A percentile compares a stretch with the other conserved stretches of the same genome.
phyloP scores from a whole-genome alignment of 106 monocot species.

The Agapanthus africanus region DNA sequence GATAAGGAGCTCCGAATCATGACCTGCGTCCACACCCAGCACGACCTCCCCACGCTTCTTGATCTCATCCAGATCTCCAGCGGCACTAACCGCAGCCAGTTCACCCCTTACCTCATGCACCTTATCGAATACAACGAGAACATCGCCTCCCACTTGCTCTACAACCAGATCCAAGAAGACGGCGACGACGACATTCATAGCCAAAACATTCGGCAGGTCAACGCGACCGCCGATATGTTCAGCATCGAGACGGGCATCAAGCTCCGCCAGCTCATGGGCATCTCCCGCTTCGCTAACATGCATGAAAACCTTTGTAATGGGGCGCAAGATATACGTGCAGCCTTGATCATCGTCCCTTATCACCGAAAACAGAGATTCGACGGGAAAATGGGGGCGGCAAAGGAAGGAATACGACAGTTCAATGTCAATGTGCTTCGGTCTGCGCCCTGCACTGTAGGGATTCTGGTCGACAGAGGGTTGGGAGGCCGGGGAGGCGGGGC shows the following conservation, averaged over 20 bases:
- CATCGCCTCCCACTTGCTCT: slow-evolving; percentile 14
- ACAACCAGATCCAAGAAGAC: slow-evolving; percentile 31
- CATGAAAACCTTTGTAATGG: not conserved
- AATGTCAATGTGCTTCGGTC: not conserved
- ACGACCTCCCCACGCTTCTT: slow-evolving; percentile 35
- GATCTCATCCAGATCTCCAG: slow-evolving; percentile 35
- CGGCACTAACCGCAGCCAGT: slow-evolving; percentile 7
- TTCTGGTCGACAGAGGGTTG: slow-evolving; percentile 6
- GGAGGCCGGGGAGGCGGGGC: not conserved
- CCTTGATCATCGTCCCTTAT: slow-evolving; percentile 8
- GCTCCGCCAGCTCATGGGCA: slow-evolving; percentile 14
- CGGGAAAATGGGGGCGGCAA: slow-evolving; percentile 4
- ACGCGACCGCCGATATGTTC: slow-evolving; percentile 20
- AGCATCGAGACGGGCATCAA: slow-evolving; percentile 18
- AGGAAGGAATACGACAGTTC: not conserved
- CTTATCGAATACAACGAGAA: slow-evolving; percentile 41
- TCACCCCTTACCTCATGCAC: slow-evolving; percentile 40
- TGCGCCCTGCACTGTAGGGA: slow-evolving; percentile 11
- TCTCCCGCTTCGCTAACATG: slow-evolving; percentile 12
- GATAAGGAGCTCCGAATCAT: slow-evolving; percentile 57
- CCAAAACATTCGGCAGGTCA: slow-evolving; percentile 14
- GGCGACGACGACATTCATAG: slow-evolving; percentile 4
- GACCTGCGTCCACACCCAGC: slow-evolving; percentile 41
- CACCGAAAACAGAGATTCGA: slow-evolving; percentile 7
- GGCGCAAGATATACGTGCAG: not conserved